Conservation (phyloP, 176 grass and related monocot genomes). For the sorghum (Sorghum bicolor) region Sorghum_bicolor_NCBIv3 NC_012876.2:709001-709500, state of each 20-base stretch:
- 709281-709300: not conserved
- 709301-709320: not conserved
- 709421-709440: too few relatives aligned
- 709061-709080: not conserved
- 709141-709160: not conserved
- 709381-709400: too few relatives aligned
- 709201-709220: not conserved
- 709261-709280: not conserved
- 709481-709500: too few relatives aligned
- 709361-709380: too few relatives aligned
- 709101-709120: conserved; percentile 9
- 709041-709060: not conserved
- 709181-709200: not conserved
- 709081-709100: not conserved
- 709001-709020: not conserved
- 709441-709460: too few relatives aligned
- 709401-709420: not conserved
- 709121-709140: conserved; percentile 7
- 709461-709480: too few relatives aligned
- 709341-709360: too few relatives aligned
- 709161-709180: not conserved
- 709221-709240: conserved; percentile 1
- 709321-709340: not conserved
- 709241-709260: conserved; percentile 12
- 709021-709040: not conserved